phyloP scores from a whole-genome alignment of 192 early-diverging fungal species.

The Mortierella claussenii region DNA sequence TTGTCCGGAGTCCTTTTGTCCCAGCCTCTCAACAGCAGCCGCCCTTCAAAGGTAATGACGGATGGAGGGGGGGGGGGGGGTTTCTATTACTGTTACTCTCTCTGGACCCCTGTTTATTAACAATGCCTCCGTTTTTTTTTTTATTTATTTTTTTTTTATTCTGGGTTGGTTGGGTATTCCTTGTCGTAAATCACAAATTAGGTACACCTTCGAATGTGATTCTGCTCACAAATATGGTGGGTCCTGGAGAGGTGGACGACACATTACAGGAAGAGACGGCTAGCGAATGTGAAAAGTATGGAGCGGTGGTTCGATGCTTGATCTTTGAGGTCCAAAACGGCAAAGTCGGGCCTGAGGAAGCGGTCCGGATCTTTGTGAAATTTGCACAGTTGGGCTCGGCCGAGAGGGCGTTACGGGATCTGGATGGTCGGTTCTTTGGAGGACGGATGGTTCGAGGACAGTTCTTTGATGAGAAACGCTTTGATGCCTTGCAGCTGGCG shows the following conservation, averaged over 20 bases:
- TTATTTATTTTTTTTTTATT: not conserved
- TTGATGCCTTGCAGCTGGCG: slow-evolving; percentile 66
- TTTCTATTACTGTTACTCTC: no score
- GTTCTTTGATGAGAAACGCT: slow-evolving; percentile 69
- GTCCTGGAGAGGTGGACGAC: slow-evolving; percentile 82
- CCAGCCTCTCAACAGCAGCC: not conserved
- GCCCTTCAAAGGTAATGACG: slow-evolving; percentile 11
- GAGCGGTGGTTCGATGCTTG: slow-evolving; percentile 72
- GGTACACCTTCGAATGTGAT: slow-evolving; percentile 59
- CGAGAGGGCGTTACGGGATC: slow-evolving; percentile 58
- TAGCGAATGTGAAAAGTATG: slow-evolving; percentile 82
- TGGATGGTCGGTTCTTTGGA: slow-evolving; percentile 84
- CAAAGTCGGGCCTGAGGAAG: slow-evolving; percentile 67
- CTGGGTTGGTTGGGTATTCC: no score
- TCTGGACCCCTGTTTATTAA: no score
- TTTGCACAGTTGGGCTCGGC: slow-evolving; percentile 66
- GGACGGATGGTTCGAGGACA: slow-evolving; percentile 70
- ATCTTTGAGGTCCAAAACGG: slow-evolving; percentile 73
- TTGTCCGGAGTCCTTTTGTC: slow-evolving; percentile 3
- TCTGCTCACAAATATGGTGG: slow-evolving; percentile 81
- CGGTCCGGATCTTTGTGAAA: slow-evolving; percentile 85
- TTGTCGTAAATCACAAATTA: no score
- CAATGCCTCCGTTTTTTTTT: not conserved
- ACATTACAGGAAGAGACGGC: slow-evolving; percentile 79
- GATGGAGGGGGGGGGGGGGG: no score